A percentile compares a stretch with the other conserved stretches of the same genome.
Conservation (phyloP, 768 basidiomycete species). For the Epithele typhae region DNA sequence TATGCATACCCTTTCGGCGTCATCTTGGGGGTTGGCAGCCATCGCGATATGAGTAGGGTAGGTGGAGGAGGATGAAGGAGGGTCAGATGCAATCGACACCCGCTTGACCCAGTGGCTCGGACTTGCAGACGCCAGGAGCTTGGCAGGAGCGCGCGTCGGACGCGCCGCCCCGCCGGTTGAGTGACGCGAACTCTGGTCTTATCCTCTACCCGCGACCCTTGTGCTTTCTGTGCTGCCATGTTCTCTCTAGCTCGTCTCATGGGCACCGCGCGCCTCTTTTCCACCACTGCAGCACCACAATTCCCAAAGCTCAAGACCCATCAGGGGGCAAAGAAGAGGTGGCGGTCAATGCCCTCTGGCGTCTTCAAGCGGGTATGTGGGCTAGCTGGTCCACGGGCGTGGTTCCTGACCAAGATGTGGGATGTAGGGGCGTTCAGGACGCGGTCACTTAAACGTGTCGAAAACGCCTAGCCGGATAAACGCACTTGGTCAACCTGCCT, state of each 20-base stretch:
- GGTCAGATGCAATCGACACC: no score
- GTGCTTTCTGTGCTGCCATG: slow-evolving; percentile 20
- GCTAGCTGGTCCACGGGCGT: neutral
- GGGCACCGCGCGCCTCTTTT: slow-evolving; percentile 40
- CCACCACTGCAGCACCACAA: slow-evolving; percentile 48
- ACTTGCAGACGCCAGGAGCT: no score
- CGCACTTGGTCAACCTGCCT: slow-evolving; percentile 57
- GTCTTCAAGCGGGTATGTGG: slow-evolving; percentile 70
- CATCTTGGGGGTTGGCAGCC: slow-evolving; percentile 51
- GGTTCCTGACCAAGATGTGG: neutral
- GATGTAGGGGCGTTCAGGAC: slow-evolving; percentile 61
- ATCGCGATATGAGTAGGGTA: slow-evolving; percentile 9
- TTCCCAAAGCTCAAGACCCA: slow-evolving; percentile 81
- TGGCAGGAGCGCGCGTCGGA: no score
- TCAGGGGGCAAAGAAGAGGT: slow-evolving; percentile 78
- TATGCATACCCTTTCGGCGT: slow-evolving; percentile 68
- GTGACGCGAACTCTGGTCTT: no score
- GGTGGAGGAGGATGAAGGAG: slow-evolving; percentile 2
- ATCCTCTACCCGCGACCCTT: no score
- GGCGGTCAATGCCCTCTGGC: slow-evolving; percentile 61
- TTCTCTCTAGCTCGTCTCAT: slow-evolving; percentile 21
- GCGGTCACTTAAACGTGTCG: slow-evolving; percentile 65
- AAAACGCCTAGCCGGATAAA: slow-evolving; percentile 68
- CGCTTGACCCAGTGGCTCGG: no score
- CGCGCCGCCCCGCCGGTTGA: no score